Percentiles rank a stretch among this genome's conserved stretches.
These are phyloP conservation scores for Millerozyma acaciae DNA, from an alignment of 805 yeast species.

Conservation along the genomic window DNA sequence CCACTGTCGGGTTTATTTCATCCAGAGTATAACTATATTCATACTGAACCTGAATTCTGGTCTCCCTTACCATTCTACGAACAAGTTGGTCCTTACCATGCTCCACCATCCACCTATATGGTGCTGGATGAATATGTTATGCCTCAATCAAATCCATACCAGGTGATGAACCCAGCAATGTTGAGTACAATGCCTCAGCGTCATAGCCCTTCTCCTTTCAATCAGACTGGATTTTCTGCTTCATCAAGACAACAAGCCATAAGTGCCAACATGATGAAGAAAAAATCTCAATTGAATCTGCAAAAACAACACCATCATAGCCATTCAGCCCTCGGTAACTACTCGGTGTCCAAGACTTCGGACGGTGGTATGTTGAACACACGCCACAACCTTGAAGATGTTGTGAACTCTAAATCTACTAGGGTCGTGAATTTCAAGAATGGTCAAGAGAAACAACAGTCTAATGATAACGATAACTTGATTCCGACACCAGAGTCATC, in stretches of 20 bases:
- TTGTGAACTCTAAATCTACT: constrained; percentile 10
- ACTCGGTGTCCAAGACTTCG: constrained; percentile 4
- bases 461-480: constrained; percentile 8
- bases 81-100: constrained; percentile 1
- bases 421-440: constrained; percentile 9
- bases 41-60: constrained; percentile 18
- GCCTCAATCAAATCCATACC: constrained; percentile 10
- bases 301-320: constrained; percentile 7
- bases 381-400: constrained; percentile 9
- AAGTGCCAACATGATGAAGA: constrained; percentile 31
- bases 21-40: constrained; percentile 5
- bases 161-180: constrained; percentile 13
- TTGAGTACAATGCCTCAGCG: constrained; percentile 4
- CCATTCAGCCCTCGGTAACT: background rate
- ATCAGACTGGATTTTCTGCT: constrained; percentile 7
- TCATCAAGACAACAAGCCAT: constrained; percentile 30
- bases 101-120: constrained; percentile 12
- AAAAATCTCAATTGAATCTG: constrained; percentile 23
- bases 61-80: constrained; percentile 7
- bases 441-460: constrained; percentile 5
- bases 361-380: constrained; percentile 4
- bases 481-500: constrained; percentile 17
- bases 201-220: constrained; percentile 3
- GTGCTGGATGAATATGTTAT: constrained; percentile 15
- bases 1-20: constrained; percentile 1